Base-by-base conservation (phyloP, 495 filamentous ascomycete genomes). In the Hypomontagnella submonticulosa region DNA sequence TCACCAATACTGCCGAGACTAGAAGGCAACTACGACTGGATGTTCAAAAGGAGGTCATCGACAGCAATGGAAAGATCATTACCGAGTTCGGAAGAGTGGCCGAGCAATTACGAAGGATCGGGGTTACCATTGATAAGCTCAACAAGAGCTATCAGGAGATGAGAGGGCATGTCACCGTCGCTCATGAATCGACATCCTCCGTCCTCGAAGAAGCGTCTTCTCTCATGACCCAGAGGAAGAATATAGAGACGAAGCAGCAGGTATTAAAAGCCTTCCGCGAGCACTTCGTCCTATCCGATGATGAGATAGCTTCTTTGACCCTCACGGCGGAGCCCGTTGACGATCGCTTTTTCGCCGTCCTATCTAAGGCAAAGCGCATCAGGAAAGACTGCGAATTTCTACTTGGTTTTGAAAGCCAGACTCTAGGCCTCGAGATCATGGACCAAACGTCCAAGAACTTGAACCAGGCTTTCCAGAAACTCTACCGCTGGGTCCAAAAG, bases 401-500 rank as follows among this genome's bases (percentile, higher is more conserved):
- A 2, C 84, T 99, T 0, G 93, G 93, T 13, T 91, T 90, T 15
- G 94, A 97, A 74, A 91, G 93, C 69, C 92, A 99, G 77, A 86
- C 87, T 40, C 77, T 97, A 8, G 92, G 91, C 3, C 76, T 92
- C 6, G 93, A 98, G 68, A 85, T 98, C 16, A 93, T 98, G 87
- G 95, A 97, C 53, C 85, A 92, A 76, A 92, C 88, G 56, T 90
- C 92, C 10, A 88, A 89, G 55, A 86, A 91, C 37, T 84, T 99
- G n/a, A 95, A 97, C 73, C 84, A 83, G 10, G 94, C 90, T 10
- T 98, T 96, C 71, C 94, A 98, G 75, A 98, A 97, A 74, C 82
- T 98, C 8, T 97, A 94, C 75, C 85, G 88, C 61, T 98, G 96
- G 96, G 89, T 96, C 7, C 93, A 97, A 74, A 87, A 89, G 32